Base-by-base conservation (phyloP, 2,329 filamentous ascomycete genomes). In the Aspergillus thermomutatus region DNA sequence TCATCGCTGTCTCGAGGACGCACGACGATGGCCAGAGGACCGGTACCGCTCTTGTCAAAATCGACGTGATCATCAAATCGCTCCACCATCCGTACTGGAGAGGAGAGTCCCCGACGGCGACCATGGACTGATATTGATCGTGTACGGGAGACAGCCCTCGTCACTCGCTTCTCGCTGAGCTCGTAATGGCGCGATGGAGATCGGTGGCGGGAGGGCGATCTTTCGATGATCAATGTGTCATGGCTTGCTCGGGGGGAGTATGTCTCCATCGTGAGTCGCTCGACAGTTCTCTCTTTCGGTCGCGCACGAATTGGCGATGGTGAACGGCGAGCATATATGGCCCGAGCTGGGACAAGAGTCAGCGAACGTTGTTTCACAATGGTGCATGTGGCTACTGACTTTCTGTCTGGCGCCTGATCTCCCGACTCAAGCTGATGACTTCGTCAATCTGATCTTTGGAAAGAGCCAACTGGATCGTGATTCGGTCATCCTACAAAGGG, bases 361-460 rank as follows among this genome's bases (percentile, higher is more conserved):
- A 60, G 53, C 28, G 21, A 25, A 49, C 25, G 25, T 51, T 46
- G 31, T n/a, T 41, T 52, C 28, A 31, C 19, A 37, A 11, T 9
- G 25, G 7, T 21, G 55, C 51, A 60, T 50, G 54, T 58, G 57
- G 52, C 57, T 54, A 64, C 67, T 58, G 60, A 74, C 72, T 67
- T 64, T 74, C 70, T 14, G 65, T 59, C 47, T 66, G 64, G 43
- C 67, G 68, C 56, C 66, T 69, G 54, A 75, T 69, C 31, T 88
- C 86, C 67, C 92, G 89, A 73, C 91, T 95, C 50, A 92, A 80
- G 66, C 86, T 88, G 66, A 97, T 89, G 47, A 97, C 82, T 67
- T 95, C 89, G 65, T 97, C 92, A 61, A 97, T 97, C 66, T 96
- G 91, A 19, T 93, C 86, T 66, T 95, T 92, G 17, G 91, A 90